Evolutionary conservation across 139 green algal genomes (phyloP), one percentile per base, ranked within the genome.

Genomic region (Choricystis sp.): DNA sequence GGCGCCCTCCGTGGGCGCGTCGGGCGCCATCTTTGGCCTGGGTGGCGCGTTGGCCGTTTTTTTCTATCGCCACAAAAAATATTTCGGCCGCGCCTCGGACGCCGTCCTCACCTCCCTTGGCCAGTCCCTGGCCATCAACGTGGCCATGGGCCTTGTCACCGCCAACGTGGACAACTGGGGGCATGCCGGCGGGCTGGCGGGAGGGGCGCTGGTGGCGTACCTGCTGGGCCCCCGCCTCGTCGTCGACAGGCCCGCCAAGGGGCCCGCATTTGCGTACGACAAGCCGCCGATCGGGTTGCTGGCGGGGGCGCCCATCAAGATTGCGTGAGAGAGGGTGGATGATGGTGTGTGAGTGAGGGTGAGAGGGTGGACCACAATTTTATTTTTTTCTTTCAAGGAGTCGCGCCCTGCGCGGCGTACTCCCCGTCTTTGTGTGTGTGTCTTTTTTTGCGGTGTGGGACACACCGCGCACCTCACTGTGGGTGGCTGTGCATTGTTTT

Each of bases 141-240:
- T 76, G 5, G 26, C 67, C 5, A 73, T 76, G 26, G 74, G 73
- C 24, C n/a, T 70, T 1, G 40, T 63, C 3, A 67, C 62, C 27
- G 58, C 66, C n/a, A 61, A 64, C 21, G 78, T 79, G 21, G 73
- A 79, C 68, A 77, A 79, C 58, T 79, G 73, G 72, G 76, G 64
- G 1, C 79, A 85, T 63, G 29, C 71, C 49, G 76, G 79, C 14
- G 79, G 79, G 16, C 27, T 85, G 29, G 29, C 70, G 26, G 77
- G 72, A 25, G 79, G 79, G 19, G 74, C 61, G 2, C 29, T 75
- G n/a, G 56, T 40, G n/a, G 70, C 67, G 25, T 71, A 60, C 19
- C 60, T 82, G 49, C 60, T 81, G 27, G 79, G 79, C 4, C 79
- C 79, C 2, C 25, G 26, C 20, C 60, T 67, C 57, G 24, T 31